These are phyloP conservation scores for Fusarium papillatum DNA, from an alignment of 2,329 filamentous ascomycete genomes.

Conservation along the genomic window DNA sequence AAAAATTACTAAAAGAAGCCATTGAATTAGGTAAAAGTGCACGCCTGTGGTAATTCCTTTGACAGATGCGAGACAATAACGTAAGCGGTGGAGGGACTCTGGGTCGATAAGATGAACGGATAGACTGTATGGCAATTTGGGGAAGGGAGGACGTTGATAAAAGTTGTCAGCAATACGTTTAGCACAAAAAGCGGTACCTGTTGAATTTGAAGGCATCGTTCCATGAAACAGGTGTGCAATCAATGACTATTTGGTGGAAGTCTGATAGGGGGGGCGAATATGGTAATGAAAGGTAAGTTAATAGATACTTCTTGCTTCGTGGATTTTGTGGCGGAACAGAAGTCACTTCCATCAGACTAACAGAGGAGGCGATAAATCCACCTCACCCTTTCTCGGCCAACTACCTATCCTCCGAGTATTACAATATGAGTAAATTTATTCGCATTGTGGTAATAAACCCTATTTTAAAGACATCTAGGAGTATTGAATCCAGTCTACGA, in stretches of 20 bases:
- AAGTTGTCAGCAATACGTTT: background rate
- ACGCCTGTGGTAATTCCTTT: too few species aligned
- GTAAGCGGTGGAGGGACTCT: too few species aligned
- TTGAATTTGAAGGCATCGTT: background rate
- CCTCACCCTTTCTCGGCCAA: background rate
- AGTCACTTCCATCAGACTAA: background rate
- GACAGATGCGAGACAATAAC: too few species aligned
- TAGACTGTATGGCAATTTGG: background rate
- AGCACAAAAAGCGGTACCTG: background rate
- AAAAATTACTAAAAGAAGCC: too few species aligned
- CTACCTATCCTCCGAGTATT: background rate
- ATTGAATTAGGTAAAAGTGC: too few species aligned
- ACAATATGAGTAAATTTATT: background rate
- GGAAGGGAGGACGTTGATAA: background rate
- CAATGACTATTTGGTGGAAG: background rate
- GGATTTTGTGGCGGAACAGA: background rate
- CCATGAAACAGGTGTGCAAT: background rate
- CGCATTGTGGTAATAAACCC: fast-evolving
- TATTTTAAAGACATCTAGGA: background rate
- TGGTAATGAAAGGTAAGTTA: background rate
- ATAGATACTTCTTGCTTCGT: background rate
- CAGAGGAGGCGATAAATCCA: background rate
- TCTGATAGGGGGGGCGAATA: background rate
- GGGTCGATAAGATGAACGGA: background rate
- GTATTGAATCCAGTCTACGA: background rate